phyloP scores from a whole-genome alignment of 305 asterid species.

The Fraxinus dipetala region DNA sequence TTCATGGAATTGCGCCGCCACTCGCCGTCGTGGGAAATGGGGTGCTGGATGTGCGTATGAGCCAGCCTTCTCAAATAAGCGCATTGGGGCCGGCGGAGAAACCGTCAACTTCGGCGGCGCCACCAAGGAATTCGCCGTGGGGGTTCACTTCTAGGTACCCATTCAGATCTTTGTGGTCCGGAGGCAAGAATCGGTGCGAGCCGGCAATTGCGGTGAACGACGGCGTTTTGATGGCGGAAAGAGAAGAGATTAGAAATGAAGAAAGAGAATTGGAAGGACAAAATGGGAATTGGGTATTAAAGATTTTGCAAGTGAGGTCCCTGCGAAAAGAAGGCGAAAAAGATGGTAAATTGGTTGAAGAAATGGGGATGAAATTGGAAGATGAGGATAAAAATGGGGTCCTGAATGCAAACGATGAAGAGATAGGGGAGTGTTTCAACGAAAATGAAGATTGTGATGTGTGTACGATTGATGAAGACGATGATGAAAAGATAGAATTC shows the following conservation, averaged over 20 bases:
- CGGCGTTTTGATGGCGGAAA: conserved; percentile 63
- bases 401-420: conserved; percentile 19
- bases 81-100: conserved; percentile 54
- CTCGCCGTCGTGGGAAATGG: conserved; percentile 42
- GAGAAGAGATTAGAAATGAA: conserved; percentile 26
- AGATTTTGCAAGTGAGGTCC: conserved; percentile 65
- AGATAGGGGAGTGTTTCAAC: conserved; percentile 39
- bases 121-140: conserved; percentile 50
- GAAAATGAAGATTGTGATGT: conserved; percentile 42
- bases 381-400: conserved; percentile 19
- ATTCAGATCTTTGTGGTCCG: conserved; percentile 72
- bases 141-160: conserved; percentile 73
- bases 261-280: conserved; percentile 32
- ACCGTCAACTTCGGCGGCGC: conserved; percentile 25
- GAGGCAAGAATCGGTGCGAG: conserved; percentile 43
- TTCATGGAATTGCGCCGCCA: conserved; percentile 55
- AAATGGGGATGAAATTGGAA: conserved; percentile 31
- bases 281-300: conserved; percentile 59
- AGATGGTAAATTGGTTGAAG: conserved; percentile 32
- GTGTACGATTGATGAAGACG: conserved; percentile 34
- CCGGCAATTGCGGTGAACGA: conserved; percentile 61
- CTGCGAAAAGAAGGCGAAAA: conserved; percentile 38
- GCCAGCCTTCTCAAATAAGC: conserved; percentile 24
- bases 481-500: conserved; percentile 48
- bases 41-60: conserved; percentile 40